A percentile compares a stretch with the other conserved stretches of the same genome.
Conservation (phyloP, 495 filamentous ascomycete species). For the Hypoxylon fragiforme region DNA sequence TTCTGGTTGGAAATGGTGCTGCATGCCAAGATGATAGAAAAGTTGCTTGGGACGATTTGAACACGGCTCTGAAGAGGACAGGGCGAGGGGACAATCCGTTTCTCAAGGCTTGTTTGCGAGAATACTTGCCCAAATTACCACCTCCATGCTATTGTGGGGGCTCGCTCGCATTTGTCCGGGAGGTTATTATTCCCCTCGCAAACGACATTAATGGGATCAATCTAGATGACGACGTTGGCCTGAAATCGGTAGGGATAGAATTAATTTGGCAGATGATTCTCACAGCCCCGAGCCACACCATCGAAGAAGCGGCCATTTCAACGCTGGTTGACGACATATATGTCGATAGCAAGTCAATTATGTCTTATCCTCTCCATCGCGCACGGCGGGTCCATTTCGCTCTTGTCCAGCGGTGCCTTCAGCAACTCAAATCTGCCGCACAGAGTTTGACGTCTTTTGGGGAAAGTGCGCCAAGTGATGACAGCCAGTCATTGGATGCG, state of each 20-base stretch:
- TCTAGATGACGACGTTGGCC: slow-evolving; percentile 47
- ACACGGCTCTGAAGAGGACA: slow-evolving; percentile 50
- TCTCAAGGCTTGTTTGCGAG: slow-evolving; percentile 64
- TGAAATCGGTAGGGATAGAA: slow-evolving; percentile 63
- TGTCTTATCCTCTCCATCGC: slow-evolving; percentile 47
- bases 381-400: slow-evolving; percentile 69
- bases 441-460: slow-evolving; percentile 56
- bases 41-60: slow-evolving; percentile 67
- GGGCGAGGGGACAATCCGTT: slow-evolving; percentile 62
- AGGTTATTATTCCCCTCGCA: slow-evolving; percentile 45
- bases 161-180: slow-evolving; percentile 66
- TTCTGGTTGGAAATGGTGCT: slow-evolving; percentile 64
- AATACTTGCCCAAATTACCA: slow-evolving; percentile 65
- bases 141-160: slow-evolving; percentile 68
- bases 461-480: slow-evolving; percentile 45
- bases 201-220: slow-evolving; percentile 43
- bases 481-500: slow-evolving; percentile 56
- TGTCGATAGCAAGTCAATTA: slow-evolving; percentile 56
- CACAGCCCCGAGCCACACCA: slow-evolving; percentile 65
- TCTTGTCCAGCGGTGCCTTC: slow-evolving; percentile 75
- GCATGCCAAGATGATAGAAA: slow-evolving; percentile 59
- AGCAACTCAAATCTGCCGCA: slow-evolving; percentile 72
- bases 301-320: slow-evolving; percentile 68
- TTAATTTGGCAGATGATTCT: slow-evolving; percentile 84
- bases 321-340: slow-evolving; percentile 73